Evolutionary conservation across 805 yeast genomes (phyloP), one percentile per base, ranked within the genome.

Genomic region (Candida ulmi): DNA sequence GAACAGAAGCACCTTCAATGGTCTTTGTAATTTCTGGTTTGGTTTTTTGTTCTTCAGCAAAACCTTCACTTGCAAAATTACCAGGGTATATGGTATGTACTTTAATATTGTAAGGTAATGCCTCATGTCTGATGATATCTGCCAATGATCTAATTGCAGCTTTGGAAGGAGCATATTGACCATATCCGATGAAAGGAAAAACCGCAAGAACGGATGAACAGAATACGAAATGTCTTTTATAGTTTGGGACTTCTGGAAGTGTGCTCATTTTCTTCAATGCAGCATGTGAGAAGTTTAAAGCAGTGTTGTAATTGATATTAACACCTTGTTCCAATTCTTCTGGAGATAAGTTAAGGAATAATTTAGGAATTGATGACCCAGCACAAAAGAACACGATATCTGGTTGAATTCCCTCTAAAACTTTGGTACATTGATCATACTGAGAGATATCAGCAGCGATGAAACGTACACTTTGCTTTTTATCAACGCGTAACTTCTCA

Each of bases 181-280:
- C 73, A 58, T 93, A 93, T 0, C 99, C 99, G 33, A 88, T 84
- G 54, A 91, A 83, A 5, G 96, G 88, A 65, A 77, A 91, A 48
- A 83, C 78, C 3, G 95, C 88, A 9, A 83, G 77, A 4, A 80
- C 84, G 2, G 96, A 86, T 0, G 96, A 84, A 51, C 73, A 81
- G 44, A 69, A 74, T 18, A 78, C 76, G 48, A 78, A 71, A 53
- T 71, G 82, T 41, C 80, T 74, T 46, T 55, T 42, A 27, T 56
- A 54, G 17, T 39, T 38, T 13, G 56, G 55, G 15, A 39, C 35
- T 54, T 28, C 31, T 6, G 31, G 18, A 5, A 29, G 55, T 43
- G 21, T 43, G 31, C 47, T 37, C 50, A 71, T 54, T 23, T 63
- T 63, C 57, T 68, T 80, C 46, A 74, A 61, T 2, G 77, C 70